Percentiles rank a stretch among this genome's conserved stretches.
Evolutionary conservation across 495 filamentous ascomycete species (phyloP).

Genomic region (Aspergillus bridgeri): DNA sequence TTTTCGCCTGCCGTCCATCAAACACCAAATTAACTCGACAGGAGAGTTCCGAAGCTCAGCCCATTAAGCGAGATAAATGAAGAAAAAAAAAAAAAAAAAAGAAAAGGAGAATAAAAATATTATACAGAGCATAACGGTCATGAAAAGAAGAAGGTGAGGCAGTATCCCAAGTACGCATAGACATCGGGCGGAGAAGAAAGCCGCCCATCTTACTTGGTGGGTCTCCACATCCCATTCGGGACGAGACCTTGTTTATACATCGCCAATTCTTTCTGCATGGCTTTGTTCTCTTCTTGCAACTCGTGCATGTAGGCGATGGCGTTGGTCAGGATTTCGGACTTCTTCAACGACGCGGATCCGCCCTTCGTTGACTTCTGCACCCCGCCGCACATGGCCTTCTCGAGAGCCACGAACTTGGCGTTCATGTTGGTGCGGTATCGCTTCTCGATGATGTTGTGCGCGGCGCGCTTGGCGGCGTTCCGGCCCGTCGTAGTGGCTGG

Average conservation of each 20-base stretch:
- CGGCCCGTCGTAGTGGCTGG: constrained; percentile 22
- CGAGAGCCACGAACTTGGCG: constrained; percentile 46
- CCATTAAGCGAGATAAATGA: too few relatives aligned
- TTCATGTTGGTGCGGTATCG: constrained; percentile 54
- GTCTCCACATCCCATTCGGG: constrained; percentile 31
- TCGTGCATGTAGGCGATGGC: constrained; percentile 68
- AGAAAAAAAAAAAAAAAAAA: too few relatives aligned
- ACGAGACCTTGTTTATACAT: constrained; percentile 35
- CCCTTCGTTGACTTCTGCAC: constrained; percentile 26
- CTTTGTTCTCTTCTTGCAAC: constrained; percentile 41
- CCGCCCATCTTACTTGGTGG: constrained; percentile 1
- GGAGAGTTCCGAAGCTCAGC: not conserved
- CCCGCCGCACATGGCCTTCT: constrained; percentile 35
- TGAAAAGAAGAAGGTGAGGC: constrained; percentile 1
- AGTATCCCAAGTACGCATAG: not conserved
- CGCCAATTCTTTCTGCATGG: constrained; percentile 36
- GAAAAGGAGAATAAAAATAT: constrained; percentile 2
- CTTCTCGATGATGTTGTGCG: constrained; percentile 53
- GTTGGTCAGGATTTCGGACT: constrained; percentile 60
- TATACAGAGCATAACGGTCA: constrained; percentile 10
- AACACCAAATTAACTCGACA: not conserved
- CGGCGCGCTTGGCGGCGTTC: constrained; percentile 47
- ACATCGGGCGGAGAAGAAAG: not conserved
- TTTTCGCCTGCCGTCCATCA: not conserved
- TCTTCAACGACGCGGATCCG: constrained; percentile 40